Evolutionary conservation across 164 flowering plant species (phyloP).

Genomic region (Liquidambar formosana): DNA sequence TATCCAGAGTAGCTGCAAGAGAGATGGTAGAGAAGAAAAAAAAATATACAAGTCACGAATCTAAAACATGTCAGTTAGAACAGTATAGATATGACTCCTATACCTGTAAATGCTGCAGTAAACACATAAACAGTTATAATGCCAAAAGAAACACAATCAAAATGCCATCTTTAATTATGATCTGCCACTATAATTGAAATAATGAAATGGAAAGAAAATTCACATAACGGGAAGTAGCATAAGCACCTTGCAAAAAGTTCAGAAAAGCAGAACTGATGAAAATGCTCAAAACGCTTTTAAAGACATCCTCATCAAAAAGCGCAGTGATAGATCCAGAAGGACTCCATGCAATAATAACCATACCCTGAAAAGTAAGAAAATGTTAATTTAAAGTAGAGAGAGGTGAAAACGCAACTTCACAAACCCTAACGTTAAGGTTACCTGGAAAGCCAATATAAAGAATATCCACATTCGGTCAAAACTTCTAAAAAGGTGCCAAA

Average conservation of each 20-base stretch:
- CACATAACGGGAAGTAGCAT: not conserved
- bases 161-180: not conserved
- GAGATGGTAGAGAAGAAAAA: slow-evolving; percentile 16
- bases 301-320: slow-evolving; percentile 65
- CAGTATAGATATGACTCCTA: not conserved
- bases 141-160: not conserved
- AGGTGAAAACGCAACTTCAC: not conserved
- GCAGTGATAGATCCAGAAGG: slow-evolving; percentile 56
- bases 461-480: slow-evolving; percentile 98
- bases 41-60: not conserved
- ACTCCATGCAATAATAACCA: slow-evolving; percentile 93
- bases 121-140: slow-evolving; percentile 4
- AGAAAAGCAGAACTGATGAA: slow-evolving; percentile 84
- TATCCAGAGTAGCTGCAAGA: slow-evolving; percentile 82
- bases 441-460: slow-evolving; percentile 91
- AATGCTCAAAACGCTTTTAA: slow-evolving; percentile 70
- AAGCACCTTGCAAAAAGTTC: slow-evolving; percentile 75
- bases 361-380: slow-evolving; percentile 60
- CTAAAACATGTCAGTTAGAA: not conserved
- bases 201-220: not conserved
- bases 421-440: slow-evolving; percentile 15
- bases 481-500: slow-evolving; percentile 92
- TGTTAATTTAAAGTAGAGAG: not conserved
- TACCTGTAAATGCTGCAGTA: not conserved
- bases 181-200: not conserved